Evolutionary conservation across 352 stramenopile genomes (phyloP), one percentile per base, ranked within the genome.

Genomic region (Thalassiosira hispida): DNA sequence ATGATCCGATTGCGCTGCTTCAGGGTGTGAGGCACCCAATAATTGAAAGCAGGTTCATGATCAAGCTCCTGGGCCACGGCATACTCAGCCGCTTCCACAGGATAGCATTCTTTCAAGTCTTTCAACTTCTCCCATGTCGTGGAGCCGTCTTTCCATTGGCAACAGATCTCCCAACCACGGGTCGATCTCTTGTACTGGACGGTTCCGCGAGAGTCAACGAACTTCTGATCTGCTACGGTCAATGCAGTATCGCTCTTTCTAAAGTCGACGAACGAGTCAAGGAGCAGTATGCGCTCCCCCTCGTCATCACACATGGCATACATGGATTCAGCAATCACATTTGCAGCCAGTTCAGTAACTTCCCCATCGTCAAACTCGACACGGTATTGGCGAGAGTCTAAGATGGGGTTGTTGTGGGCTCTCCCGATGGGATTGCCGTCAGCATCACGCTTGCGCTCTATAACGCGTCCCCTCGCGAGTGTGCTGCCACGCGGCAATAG

Each of bases 71-170:
- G 12, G 8, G 27, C 35, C 18, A 84, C 25, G 12, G 81, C 77
- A 82, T 78, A 91, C 49, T 87, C 81, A n/a, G 81, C 73, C 38
- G 79, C 31, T 38, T 83, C 23, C 11, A 89, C 46, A 20, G 85
- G 81, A 66, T 83, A 59, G 16, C 63, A 84, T 59, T 89, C 84
- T 20, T 81, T 85, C 1, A 87, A 31, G 23, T 73, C 29, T 2
- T 16, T 35, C 16, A 85, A 25, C 0, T 63, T 56, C 40, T 81
- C 44, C 60, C 72, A 85, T 23, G 44, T 57, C 0, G 56, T 72
- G 1, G 44, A 63, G 1, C 62, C 69, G 38, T 80, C 63, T 46
- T 73, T 72, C 69, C 62, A 84, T 25, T 74, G 16, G 27, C 27
- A 42, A 38, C 63, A 72, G 1, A 83, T 12, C 20, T 74, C 7